phyloP scores from a whole-genome alignment of 345 rosid genomes.

The Pseudoturritis turrita region DNA sequence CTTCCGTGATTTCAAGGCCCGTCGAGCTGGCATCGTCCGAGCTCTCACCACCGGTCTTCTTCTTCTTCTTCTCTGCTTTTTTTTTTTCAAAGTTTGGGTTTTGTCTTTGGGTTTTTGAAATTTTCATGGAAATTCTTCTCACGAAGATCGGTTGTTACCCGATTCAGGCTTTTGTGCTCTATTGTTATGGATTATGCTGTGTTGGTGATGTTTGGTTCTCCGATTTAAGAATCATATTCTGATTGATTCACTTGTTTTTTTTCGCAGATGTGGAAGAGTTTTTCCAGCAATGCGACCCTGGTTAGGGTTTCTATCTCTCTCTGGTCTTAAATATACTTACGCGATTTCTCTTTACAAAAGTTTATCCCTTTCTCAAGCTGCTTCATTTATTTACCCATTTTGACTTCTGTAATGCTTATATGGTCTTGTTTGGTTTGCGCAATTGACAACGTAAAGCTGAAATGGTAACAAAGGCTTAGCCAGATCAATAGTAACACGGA shows the following conservation, averaged over 20 bases:
- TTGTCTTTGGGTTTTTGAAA: background rate
- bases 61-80: background rate
- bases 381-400: background rate
- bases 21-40: slow-evolving; percentile 66
- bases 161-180: background rate
- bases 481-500: background rate
- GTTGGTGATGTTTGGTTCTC: background rate
- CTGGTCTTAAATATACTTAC: background rate
- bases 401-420: too few species aligned
- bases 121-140: background rate
- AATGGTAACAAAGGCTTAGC: background rate
- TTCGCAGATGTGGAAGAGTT: slow-evolving; percentile 66
- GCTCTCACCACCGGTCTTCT: slow-evolving; percentile 64
- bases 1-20: slow-evolving; percentile 74
- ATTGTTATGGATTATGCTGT: background rate
- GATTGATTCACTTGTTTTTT: background rate
- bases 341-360: background rate
- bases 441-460: background rate
- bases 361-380: background rate
- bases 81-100: background rate
- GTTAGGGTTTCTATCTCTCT: slow-evolving; percentile 42
- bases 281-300: slow-evolving; percentile 77
- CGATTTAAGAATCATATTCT: background rate
- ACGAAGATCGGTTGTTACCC: background rate
- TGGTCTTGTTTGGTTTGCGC: background rate